A percentile compares a stretch with the other conserved stretches of the same genome.
These are phyloP conservation scores for Calonectria montana DNA, from an alignment of 2,329 filamentous ascomycete species.

Conservation along the genomic window DNA sequence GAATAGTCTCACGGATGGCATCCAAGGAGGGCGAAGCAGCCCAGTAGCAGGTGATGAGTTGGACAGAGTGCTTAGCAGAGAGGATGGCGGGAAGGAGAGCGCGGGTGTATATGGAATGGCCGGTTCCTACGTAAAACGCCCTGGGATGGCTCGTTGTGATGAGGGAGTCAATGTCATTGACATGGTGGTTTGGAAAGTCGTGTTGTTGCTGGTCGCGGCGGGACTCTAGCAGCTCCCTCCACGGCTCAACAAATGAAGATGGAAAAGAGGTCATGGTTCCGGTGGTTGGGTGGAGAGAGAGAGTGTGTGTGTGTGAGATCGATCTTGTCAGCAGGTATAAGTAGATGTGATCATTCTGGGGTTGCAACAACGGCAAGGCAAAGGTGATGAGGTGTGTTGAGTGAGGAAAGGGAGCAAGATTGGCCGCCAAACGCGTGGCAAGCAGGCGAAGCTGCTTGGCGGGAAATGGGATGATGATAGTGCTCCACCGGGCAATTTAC, in stretches of 20 bases:
- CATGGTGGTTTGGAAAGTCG: conserved; percentile 63
- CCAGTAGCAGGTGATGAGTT: conserved; percentile 89
- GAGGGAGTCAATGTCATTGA: conserved; percentile 56
- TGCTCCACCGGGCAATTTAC: not conserved
- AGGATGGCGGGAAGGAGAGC: conserved; percentile 71
- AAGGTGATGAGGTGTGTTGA: not conserved
- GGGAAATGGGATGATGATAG: not conserved
- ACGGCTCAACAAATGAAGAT: conserved; percentile 51
- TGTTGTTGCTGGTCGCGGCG: conserved; percentile 48
- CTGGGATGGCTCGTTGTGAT: conserved; percentile 60
- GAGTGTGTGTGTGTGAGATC: too few species aligned
- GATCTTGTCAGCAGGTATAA: not conserved
- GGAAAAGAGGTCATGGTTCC: conserved; percentile 43
- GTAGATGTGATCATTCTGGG: not conserved
- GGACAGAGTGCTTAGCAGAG: conserved; percentile 70
- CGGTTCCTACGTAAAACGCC: conserved; percentile 67
- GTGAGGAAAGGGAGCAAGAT: not conserved
- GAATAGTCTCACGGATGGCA: conserved; percentile 67
- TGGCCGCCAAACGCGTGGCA: not conserved
- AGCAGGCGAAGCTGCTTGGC: not conserved
- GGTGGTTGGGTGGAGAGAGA: not conserved
- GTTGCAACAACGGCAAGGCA: not conserved
- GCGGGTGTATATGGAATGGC: conserved; percentile 65
- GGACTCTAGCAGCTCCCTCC: conserved; percentile 48
- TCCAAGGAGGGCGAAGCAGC: conserved; percentile 72